These are phyloP conservation scores for Aspergillus flavus DNA, from an alignment of 2,329 filamentous ascomycete species.

Conservation along the genomic window DNA sequence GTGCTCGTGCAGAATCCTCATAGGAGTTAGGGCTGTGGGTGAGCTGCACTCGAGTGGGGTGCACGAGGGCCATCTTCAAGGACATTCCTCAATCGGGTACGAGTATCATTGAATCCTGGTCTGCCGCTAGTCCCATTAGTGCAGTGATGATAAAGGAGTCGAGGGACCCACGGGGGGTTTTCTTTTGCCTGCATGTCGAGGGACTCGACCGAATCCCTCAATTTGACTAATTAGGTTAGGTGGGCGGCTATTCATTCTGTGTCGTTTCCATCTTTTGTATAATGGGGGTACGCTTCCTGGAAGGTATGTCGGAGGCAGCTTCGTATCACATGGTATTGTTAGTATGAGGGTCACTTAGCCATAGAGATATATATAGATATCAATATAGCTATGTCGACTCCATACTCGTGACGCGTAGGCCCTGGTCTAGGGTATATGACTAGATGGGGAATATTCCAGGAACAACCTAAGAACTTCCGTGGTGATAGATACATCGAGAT, in stretches of 20 bases:
- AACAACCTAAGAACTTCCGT: background rate
- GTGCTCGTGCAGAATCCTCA: constrained; percentile 9
- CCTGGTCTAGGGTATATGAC: background rate
- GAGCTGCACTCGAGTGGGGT: constrained; percentile 1
- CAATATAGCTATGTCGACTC: background rate
- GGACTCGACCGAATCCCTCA: no score
- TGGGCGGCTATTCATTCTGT: background rate
- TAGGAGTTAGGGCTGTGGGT: background rate
- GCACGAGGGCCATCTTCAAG: background rate
- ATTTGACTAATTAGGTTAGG: no score
- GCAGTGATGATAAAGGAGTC: no score
- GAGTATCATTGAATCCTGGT: constrained; percentile 1
- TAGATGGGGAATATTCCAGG: background rate
- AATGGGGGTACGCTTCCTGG: no score
- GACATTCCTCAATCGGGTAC: background rate
- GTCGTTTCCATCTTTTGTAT: background rate
- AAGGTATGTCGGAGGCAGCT: no score
- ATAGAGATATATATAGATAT: background rate
- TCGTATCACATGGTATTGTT: no score
- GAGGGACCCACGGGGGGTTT: background rate
- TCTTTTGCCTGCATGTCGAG: background rate
- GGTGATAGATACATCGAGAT: background rate
- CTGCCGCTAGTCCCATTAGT: background rate
- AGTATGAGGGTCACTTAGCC: no score
- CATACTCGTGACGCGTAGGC: background rate